Evolutionary conservation across 805 yeast genomes (phyloP).

Genomic region (Komagataella ulmi): DNA sequence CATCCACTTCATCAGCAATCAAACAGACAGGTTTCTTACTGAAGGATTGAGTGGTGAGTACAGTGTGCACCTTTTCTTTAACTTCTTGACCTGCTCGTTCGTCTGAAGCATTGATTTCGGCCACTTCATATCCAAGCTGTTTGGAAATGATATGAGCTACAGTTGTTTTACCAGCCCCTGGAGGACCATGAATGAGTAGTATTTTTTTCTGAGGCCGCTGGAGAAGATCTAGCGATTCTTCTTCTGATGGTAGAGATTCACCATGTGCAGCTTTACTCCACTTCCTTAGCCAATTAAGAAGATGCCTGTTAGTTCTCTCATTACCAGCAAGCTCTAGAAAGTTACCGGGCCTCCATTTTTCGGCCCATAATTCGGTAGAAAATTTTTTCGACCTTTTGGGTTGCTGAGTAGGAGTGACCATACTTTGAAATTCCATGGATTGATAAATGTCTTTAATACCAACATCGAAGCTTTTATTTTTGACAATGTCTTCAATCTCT

Average conservation of each 20-base stretch:
- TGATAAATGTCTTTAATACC: not conserved
- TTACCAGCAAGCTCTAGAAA: conserved; percentile 61
- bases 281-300: conserved; percentile 50
- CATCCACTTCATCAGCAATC: conserved; percentile 84
- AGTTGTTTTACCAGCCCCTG: conserved; percentile 89
- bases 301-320: conserved; percentile 44
- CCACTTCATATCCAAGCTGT: conserved; percentile 67
- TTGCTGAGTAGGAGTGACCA: conserved; percentile 4
- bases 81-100: conserved; percentile 53
- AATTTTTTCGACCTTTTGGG: conserved; percentile 2
- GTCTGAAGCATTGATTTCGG: conserved; percentile 82
- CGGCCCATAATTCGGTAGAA: conserved; percentile 29
- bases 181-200: conserved; percentile 76
- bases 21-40: conserved; percentile 69
- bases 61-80: conserved; percentile 41
- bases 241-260: conserved; percentile 1
- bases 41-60: conserved; percentile 52
- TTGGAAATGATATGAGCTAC: conserved; percentile 75
- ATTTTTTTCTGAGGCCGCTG: conserved; percentile 51
- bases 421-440: not conserved
- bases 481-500: not conserved
- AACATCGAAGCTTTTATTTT: not conserved
- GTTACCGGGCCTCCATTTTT: conserved; percentile 53
- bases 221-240: conserved; percentile 27
- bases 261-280: conserved; percentile 41